A percentile compares a stretch with the other conserved stretches of the same genome.
phyloP scores from a whole-genome alignment of 2,329 filamentous ascomycete species.

The Xylariaceae sp. region DNA sequence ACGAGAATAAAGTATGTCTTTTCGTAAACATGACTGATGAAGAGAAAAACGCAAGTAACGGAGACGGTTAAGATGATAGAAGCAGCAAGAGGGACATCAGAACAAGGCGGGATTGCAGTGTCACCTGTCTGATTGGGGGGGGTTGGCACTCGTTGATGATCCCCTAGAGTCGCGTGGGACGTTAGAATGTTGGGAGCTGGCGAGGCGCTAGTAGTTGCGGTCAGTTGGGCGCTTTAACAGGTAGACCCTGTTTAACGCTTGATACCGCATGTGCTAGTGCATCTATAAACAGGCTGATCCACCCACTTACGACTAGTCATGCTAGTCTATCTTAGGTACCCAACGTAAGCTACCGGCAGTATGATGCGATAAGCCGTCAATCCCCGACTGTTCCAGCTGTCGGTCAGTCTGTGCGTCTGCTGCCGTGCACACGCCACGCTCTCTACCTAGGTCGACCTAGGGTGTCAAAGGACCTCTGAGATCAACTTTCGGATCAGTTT shows the following conservation, averaged over 20 bases:
- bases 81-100: constrained; percentile 18
- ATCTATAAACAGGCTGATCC: too few relatives aligned
- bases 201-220: not conserved
- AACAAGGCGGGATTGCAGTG: constrained; percentile 28
- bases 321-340: constrained; percentile 4
- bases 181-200: constrained; percentile 19
- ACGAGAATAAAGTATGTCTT: not conserved
- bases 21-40: not conserved
- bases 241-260: constrained; percentile 1
- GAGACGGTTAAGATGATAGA: not conserved
- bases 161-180: constrained; percentile 34
- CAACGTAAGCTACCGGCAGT: constrained; percentile 15
- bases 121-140: constrained; percentile 33
- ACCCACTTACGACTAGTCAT: constrained; percentile 8
- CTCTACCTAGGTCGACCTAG: too few relatives aligned
- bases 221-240: constrained; percentile 1
- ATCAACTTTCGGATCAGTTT: too few relatives aligned
- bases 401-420: constrained; percentile 11
- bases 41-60: not conserved
- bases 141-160: constrained; percentile 32
- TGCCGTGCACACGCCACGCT: too few relatives aligned
- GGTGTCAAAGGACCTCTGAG: too few relatives aligned
- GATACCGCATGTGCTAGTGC: constrained; percentile 2
- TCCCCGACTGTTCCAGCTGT: constrained; percentile 4
- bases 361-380: constrained; percentile 25